Base-by-base conservation (phyloP, 805 yeast genomes). In the Wickerhamomyces subpelliculosus region DNA sequence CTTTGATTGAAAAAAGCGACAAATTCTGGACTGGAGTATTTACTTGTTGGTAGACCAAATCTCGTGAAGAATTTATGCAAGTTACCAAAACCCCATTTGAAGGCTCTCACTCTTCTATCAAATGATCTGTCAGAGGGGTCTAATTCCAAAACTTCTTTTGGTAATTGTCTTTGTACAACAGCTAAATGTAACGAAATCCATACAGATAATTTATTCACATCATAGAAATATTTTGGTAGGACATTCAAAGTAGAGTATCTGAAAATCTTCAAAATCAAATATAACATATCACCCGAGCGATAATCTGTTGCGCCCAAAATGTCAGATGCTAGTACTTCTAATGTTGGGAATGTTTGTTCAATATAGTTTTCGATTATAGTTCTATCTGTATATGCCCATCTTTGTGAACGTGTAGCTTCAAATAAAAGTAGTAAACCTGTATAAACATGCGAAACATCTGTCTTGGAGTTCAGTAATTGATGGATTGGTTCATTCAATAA, bases 31-130 rank as follows among this genome's bases (percentile, higher is more conserved):
- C 49, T 42, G 50, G 57, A 23, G 45, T 38, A 61, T 66, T 67
- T 70, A 39, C 44, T 53, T 50, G 45, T 44, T 29, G 51, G 50
- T 19, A 38, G 42, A 28, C 63, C 47, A 55, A 77, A 88, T 47
- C 85, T 73, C 37, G 73, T 70, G 50, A 84, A 80, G 16, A 88
- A 64, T 48, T 90, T 73, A 49, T 72, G 73, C 36, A 89, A 56
- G 55, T 87, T 87, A 28, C 84, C 87, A 48, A 78, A 78, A 5
- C 90, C 79, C 97, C 98, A 90, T 59, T 93, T 93, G 64, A 70
- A 89, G 52, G 76, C 78, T 60, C 78, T 90, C 55, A 67, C 80
- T 72, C 81, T 65, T 51, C 51, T 68, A 47, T 57, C 72, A 28
- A 61, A 55, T 35, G 56, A 52, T 40, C 76, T 68, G 40, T 74